A percentile compares a stretch with the other conserved stretches of the same genome.
Evolutionary conservation across 441 rosid genomes (phyloP).

Genomic region (Cnidoscolus chayamansa): DNA sequence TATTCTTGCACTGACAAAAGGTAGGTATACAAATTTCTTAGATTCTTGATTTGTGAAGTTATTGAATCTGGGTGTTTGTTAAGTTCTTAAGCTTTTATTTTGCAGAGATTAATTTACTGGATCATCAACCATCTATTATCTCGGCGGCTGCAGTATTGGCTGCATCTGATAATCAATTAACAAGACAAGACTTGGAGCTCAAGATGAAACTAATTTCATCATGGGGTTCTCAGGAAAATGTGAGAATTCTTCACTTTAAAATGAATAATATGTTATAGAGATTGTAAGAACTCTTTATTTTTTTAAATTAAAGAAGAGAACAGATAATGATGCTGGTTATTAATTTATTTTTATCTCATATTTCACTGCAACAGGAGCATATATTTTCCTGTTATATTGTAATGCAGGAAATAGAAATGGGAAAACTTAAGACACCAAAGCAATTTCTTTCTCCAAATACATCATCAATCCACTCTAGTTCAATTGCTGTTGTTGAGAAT

Average conservation of each 20-base stretch:
- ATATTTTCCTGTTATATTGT: constrained; percentile 51
- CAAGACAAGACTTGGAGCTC: constrained; percentile 45
- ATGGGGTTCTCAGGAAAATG: constrained; percentile 53
- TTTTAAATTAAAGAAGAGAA: too few species aligned
- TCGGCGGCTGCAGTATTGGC: constrained; percentile 75
- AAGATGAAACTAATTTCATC: constrained; percentile 51
- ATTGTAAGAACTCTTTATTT: too few species aligned
- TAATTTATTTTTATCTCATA: constrained; percentile 18
- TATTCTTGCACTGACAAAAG: constrained; percentile 46
- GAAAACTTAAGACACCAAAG: constrained; percentile 47
- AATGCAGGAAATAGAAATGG: constrained; percentile 56
- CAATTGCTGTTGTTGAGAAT: constrained; percentile 24
- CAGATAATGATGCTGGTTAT: too few species aligned
- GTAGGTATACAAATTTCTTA: constrained; percentile 26
- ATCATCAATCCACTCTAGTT: constrained; percentile 19
- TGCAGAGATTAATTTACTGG: constrained; percentile 57
- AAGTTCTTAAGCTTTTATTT: background rate
- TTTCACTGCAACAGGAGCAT: constrained; percentile 53
- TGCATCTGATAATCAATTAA: constrained; percentile 45
- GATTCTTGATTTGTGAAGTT: constrained; percentile 4
- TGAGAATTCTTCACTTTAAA: constrained; percentile 24
- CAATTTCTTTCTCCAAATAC: constrained; percentile 25
- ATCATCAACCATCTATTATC: constrained; percentile 61
- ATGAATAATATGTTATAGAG: too few species aligned
- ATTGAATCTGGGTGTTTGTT: background rate